Evolutionary conservation across 352 stramenopile genomes (phyloP).

Genomic region (Phytopythium aichiense): DNA sequence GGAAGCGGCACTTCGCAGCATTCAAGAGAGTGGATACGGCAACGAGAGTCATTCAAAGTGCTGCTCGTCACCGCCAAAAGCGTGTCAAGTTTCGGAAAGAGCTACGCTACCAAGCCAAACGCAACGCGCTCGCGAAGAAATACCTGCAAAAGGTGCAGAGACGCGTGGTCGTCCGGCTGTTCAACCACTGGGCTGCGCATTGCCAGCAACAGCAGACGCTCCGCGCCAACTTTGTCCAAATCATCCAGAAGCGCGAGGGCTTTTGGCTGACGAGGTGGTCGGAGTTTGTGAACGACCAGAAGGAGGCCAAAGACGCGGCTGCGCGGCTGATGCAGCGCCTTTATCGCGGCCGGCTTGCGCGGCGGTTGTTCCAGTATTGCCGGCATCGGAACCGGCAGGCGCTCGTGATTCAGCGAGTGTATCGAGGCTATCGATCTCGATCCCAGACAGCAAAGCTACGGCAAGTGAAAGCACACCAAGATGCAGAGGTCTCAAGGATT

Average conservation of each 20-base stretch:
- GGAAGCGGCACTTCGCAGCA: constrained; percentile 33
- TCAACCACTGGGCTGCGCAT: constrained; percentile 51
- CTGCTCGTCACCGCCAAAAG: constrained; percentile 17
- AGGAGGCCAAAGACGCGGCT: constrained; percentile 19
- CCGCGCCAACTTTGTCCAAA: constrained; percentile 35
- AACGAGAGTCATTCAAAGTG: constrained; percentile 34
- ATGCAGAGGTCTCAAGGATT: constrained; percentile 19
- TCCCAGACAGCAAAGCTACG: constrained; percentile 9
- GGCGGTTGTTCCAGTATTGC: constrained; percentile 39
- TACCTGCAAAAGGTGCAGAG: constrained; percentile 55
- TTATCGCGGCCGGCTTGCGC: constrained; percentile 47
- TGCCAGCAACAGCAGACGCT: constrained; percentile 31
- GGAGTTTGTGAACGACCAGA: constrained; percentile 23
- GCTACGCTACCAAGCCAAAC: constrained; percentile 42
- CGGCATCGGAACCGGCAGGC: constrained; percentile 22
- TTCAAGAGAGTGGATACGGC: constrained; percentile 24
- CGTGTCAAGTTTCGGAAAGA: constrained; percentile 24
- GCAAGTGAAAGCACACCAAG: constrained; percentile 30
- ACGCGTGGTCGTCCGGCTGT: constrained; percentile 38
- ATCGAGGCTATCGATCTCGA: constrained; percentile 39
- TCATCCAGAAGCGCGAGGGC: constrained; percentile 33
- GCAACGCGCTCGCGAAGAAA: constrained; percentile 39
- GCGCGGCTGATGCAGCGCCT: constrained; percentile 54
- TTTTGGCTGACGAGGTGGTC: constrained; percentile 55
- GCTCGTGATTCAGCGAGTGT: constrained; percentile 47